phyloP scores from a whole-genome alignment of 179 eudicot species.

The Sideroxylon spinosum region DNA sequence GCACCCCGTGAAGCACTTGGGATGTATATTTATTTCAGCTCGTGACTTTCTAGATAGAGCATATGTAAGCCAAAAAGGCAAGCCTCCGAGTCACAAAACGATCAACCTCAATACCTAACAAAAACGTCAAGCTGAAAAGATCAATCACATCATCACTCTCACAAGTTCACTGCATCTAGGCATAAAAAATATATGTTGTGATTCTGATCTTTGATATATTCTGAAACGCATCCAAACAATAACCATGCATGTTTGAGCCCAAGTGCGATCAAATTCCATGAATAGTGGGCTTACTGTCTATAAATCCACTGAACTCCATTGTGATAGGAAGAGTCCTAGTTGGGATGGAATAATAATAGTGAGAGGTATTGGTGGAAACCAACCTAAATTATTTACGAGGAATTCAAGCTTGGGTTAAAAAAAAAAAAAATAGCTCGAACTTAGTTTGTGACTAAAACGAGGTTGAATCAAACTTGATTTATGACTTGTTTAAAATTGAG shows the following conservation, averaged over 20 bases:
- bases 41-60: neutral
- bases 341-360: conserved; percentile 11
- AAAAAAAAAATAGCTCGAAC: too few relatives aligned
- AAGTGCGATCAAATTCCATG: neutral
- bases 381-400: too few relatives aligned
- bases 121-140: too few relatives aligned
- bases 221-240: too few relatives aligned
- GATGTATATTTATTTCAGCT: neutral
- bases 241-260: neutral
- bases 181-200: too few relatives aligned
- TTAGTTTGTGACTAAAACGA: neutral
- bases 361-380: neutral
- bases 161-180: too few relatives aligned
- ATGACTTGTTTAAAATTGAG: too few relatives aligned
- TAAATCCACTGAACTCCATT: conserved; percentile 12
- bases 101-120: neutral
- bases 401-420: too few relatives aligned
- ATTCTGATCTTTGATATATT: too few relatives aligned
- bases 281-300: conserved; percentile 2
- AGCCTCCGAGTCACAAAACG: neutral
- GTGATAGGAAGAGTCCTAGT: conserved; percentile 12
- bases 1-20: neutral
- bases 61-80: neutral
- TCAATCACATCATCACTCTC: too few relatives aligned
- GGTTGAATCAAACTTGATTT: neutral